These are phyloP conservation scores for Cynara cardunculus DNA, from an alignment of 129 eudicot genomes.

Conservation along the genomic window DNA sequence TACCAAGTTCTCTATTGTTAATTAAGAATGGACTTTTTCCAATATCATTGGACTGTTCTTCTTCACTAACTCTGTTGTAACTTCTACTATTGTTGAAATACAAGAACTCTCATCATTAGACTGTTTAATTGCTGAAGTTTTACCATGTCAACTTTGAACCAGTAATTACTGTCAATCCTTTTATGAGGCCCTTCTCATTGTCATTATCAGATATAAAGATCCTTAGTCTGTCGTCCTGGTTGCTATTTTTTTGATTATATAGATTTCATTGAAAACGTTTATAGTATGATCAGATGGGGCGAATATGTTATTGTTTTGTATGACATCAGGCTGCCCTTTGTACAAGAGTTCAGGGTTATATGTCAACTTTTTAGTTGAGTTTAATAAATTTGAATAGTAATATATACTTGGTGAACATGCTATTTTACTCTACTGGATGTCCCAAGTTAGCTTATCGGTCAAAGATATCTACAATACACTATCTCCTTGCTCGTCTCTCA, in stretches of 20 bases:
- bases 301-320: background rate
- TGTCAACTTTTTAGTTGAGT: background rate
- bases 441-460: background rate
- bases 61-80: background rate
- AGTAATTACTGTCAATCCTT: background rate
- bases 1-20: background rate
- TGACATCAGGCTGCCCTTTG: background rate
- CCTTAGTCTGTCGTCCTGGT: background rate
- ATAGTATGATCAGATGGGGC: background rate
- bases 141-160: background rate
- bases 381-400: background rate
- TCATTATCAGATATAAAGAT: background rate
- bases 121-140: background rate
- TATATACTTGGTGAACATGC: background rate
- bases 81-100: background rate
- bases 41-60: background rate
- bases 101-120: background rate
- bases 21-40: background rate
- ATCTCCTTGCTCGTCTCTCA: background rate
- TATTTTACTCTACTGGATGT: background rate
- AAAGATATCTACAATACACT: background rate
- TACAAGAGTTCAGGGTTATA: background rate
- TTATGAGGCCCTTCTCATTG: background rate
- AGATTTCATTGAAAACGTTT: background rate
- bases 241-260: background rate